These are phyloP conservation scores for Achaetomium macrosporum DNA, from an alignment of 2,329 filamentous ascomycete genomes.

Conservation along the genomic window DNA sequence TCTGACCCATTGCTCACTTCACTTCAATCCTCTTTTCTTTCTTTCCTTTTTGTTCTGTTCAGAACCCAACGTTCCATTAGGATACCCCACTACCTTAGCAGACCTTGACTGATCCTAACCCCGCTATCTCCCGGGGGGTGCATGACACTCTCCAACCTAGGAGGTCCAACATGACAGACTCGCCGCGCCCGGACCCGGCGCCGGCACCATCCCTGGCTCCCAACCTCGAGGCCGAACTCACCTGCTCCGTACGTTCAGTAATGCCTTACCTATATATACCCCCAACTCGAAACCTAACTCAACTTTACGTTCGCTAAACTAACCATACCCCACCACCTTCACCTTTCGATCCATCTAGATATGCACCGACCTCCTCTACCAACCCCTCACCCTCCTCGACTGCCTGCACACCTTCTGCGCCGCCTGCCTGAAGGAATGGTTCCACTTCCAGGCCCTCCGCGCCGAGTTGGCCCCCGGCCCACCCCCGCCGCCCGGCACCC, in stretches of 20 bases:
- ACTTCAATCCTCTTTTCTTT: too few species aligned
- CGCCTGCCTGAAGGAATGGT: slow-evolving; percentile 94
- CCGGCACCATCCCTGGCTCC: slow-evolving; percentile 10
- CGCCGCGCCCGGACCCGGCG: neutral
- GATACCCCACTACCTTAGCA: too few species aligned
- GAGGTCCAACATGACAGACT: slow-evolving; percentile 9
- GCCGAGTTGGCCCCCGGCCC: slow-evolving; percentile 44
- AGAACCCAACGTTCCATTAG: too few species aligned
- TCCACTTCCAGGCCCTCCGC: slow-evolving; percentile 66
- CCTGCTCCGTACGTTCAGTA: slow-evolving; percentile 69
- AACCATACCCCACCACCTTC: neutral
- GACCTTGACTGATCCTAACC: too few species aligned
- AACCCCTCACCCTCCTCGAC: slow-evolving; percentile 85
- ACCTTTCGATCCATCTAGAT: slow-evolving; percentile 52
- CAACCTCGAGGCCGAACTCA: slow-evolving; percentile 73
- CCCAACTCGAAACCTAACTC: neutral
- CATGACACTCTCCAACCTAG: too few species aligned
- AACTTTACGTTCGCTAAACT: too few species aligned
- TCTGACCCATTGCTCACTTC: too few species aligned
- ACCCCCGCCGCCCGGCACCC: slow-evolving; percentile 42
- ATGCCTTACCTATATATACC: slow-evolving; percentile 23
- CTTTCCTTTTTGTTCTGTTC: too few species aligned
- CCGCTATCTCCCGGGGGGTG: too few species aligned
- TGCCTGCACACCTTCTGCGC: slow-evolving; percentile 96
- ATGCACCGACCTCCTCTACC: slow-evolving; percentile 90